A percentile compares a stretch with the other conserved stretches of the same genome.
Conservation (phyloP, 129 eudicot species). For the Oenanthe sinensis region DNA sequence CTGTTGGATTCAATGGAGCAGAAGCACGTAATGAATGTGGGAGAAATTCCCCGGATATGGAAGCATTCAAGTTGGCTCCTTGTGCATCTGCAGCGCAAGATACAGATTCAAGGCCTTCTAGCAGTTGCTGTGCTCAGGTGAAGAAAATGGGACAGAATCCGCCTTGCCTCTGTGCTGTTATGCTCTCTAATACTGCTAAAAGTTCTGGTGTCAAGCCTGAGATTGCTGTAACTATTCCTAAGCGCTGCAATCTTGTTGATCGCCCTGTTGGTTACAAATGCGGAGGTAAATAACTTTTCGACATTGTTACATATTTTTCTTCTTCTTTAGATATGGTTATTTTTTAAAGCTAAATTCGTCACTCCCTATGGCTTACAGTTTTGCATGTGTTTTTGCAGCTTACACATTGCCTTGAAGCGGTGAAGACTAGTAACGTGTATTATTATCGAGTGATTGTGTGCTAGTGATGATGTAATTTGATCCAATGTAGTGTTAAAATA, state of each 20-base stretch:
- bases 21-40: slow-evolving; percentile 72
- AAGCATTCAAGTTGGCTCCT: slow-evolving; percentile 67
- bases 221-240: slow-evolving; percentile 65
- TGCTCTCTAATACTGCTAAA: slow-evolving; percentile 74
- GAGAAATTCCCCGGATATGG: slow-evolving; percentile 46
- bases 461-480: slow-evolving; percentile 13
- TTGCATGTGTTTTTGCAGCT: too few relatives aligned
- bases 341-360: not conserved
- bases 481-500: slow-evolving; percentile 11
- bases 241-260: slow-evolving; percentile 73
- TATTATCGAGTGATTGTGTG: slow-evolving; percentile 3
- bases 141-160: slow-evolving; percentile 72
- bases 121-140: slow-evolving; percentile 56
- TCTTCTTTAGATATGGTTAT: not conserved
- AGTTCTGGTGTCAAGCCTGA: slow-evolving; percentile 62
- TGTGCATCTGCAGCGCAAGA: slow-evolving; percentile 83
- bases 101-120: slow-evolving; percentile 35
- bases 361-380: not conserved
- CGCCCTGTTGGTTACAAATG: slow-evolving; percentile 91
- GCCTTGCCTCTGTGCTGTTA: slow-evolving; percentile 76
- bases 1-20: slow-evolving; percentile 31
- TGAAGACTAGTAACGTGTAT: not conserved
- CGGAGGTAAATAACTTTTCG: slow-evolving; percentile 42
- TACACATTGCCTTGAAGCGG: slow-evolving; percentile 70
- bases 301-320: not conserved